Conservation (phyloP, 306 rosid species). For the Geum urbanum region DNA sequence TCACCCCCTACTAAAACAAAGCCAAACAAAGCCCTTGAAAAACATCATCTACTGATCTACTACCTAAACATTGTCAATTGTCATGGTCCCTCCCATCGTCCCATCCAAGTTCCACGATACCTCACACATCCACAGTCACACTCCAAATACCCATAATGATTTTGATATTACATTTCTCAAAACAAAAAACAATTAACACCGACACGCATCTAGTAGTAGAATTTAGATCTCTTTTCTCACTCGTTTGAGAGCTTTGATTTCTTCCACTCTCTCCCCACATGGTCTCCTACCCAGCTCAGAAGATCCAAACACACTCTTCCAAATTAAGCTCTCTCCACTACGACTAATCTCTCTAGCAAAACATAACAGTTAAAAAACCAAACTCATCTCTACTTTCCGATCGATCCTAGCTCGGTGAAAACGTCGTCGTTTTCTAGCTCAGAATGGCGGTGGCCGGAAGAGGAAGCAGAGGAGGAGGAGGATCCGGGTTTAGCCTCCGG, state of each 20-base stretch:
- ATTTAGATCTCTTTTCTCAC: not conserved
- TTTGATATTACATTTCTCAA: not conserved
- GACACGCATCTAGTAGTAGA: not conserved
- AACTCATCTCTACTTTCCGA: not conserved
- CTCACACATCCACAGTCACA: not conserved
- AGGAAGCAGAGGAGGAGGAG: conserved; percentile 58
- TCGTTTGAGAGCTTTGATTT: not conserved
- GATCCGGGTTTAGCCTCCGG: conserved; percentile 58
- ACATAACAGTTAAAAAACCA: too few species aligned
- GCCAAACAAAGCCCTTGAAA: not conserved
- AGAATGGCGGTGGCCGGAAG: conserved; percentile 86
- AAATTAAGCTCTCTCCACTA: not conserved
- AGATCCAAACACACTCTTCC: conserved; percentile 6
- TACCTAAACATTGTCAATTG: not conserved
- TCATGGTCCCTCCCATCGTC: not conserved
- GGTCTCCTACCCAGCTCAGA: conserved; percentile 8
- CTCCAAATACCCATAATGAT: not conserved
- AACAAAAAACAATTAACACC: conserved; percentile 1
- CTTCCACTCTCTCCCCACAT: conserved; percentile 10
- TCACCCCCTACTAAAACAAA: not conserved
- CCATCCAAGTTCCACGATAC: conserved; percentile 8
- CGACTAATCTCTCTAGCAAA: too few species aligned
- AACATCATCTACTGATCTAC: not conserved
- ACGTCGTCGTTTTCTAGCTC: conserved; percentile 18
- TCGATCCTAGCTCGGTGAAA: conserved; percentile 14